Base-by-base conservation (phyloP, 176 grass and related monocot genomes). In the Triticum monococcum region DNA sequence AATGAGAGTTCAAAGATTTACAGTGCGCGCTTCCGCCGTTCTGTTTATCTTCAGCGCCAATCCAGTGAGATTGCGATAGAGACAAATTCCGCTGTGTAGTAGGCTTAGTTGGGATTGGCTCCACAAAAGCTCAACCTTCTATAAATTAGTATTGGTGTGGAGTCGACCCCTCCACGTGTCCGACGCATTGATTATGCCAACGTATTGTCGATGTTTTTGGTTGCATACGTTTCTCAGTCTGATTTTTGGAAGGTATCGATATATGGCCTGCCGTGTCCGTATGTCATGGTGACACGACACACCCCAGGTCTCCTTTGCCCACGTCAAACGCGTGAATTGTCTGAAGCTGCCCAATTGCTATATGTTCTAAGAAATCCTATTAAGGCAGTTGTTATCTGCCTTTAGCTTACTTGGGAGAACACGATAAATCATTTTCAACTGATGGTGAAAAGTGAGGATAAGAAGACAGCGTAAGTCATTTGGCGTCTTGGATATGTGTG, bases 371-470 rank as follows among this genome's bases (percentile, higher is more conserved):
- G 26, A 23, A 48, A 28, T 80, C 23, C 48, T 79, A 75, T 77
- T 81, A 76, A 62, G 62, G 61, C 11, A 75, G 77, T 41, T 75
- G 61, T 37, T 61, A 46, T 48, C 68, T 18, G 43, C 61, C 57
- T 81, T 81, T 84, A 52, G 26, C 48, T 63, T 91, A 43, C 35
- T 9, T 67, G 43, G 43, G 26, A 17, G 45, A 75, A 74, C 17
- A 84, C 64, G 13, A 28, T 56, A 52, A 78, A 24, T 36, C 1
- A 38, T 75, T 68, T 68, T 68, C 61, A 50, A 69, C 14, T 61
- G 57, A 59, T 66, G 28, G 46, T 37, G 13, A 59, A 54, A 87
- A 75, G 68, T 83, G 12, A 74, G 33, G 33, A 25, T 61, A 62
- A 75, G 30, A 22, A 16, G 12, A 50, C 48, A 87, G 36, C 52